phyloP scores from a whole-genome alignment of 2,329 filamentous ascomycete species.

The Colletotrichum lindemuthianum region DNA sequence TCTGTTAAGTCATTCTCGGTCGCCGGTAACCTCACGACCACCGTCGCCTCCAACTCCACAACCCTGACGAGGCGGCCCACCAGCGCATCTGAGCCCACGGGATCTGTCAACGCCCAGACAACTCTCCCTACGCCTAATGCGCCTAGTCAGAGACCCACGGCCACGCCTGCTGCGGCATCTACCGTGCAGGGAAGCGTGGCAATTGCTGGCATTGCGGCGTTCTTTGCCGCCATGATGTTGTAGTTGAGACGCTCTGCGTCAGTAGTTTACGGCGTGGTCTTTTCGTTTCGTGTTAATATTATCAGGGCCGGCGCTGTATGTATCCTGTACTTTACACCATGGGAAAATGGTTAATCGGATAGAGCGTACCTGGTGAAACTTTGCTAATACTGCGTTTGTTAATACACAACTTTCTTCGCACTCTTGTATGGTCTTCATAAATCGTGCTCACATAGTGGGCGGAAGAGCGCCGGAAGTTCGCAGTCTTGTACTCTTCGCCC shows the following conservation, averaged over 20 bases:
- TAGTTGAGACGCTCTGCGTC: neutral
- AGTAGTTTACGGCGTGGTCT: too few species aligned
- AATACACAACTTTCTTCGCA: too few species aligned
- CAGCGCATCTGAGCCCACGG: constrained; percentile 37
- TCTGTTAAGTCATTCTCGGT: neutral
- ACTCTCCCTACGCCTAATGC: constrained; percentile 44
- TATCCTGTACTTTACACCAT: too few species aligned
- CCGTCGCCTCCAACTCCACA: constrained; percentile 48
- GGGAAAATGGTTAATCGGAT: too few species aligned
- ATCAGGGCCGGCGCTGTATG: too few species aligned
- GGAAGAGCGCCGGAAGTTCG: too few species aligned
- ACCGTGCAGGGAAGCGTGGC: constrained; percentile 16
- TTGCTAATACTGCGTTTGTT: too few species aligned
- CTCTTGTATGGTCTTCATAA: too few species aligned
- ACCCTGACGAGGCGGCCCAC: constrained; percentile 15
- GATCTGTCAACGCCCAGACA: constrained; percentile 37
- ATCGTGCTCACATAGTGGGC: too few species aligned
- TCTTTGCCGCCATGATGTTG: constrained; percentile 29
- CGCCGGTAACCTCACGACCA: constrained; percentile 34
- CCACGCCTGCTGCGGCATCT: constrained; percentile 1
- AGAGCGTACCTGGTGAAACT: too few species aligned
- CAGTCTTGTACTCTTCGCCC: too few species aligned
- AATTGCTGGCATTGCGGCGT: constrained; percentile 12
- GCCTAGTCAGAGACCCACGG: constrained; percentile 10
- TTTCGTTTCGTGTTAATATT: too few species aligned